Base-by-base conservation (phyloP, 306 rosid species). In the Datisca glomerata region DNA sequence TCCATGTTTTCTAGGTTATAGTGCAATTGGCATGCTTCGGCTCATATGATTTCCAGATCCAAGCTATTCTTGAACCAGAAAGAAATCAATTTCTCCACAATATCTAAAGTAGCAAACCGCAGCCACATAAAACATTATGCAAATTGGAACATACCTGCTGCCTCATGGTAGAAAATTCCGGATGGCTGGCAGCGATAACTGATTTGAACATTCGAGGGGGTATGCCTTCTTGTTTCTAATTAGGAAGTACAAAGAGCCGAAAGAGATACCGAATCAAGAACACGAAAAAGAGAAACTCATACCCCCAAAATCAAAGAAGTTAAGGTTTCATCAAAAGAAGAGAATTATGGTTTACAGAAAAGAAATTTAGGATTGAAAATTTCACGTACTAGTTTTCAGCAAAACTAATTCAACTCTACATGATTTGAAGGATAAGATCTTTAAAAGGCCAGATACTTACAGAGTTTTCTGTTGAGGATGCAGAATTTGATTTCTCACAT, bases 131-230 rank as follows among this genome's bases (percentile, higher is more conserved):
- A n/a, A n/a, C n/a, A n/a, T n/a, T n/a, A n/a, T n/a, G n/a, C n/a
- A n/a, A n/a, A n/a, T n/a, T n/a, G n/a, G n/a, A n/a, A n/a, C 41
- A 41, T 67, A 84, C 98, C 98, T 89, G 98, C 62, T 89, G 98
- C 45, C 95, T 70, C 74, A 70, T 68, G 45, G 98, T 63, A 28
- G 98, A 84, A 73, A 89, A 89, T 63, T 89, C 98, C 24, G 98
- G 94, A 71, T 89, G 98, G 58, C 86, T 77, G 31, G 95, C 84
- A 50, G 98, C 93, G 59, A 89, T 85, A 54, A 89, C 71, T 15
- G 93, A 53, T 69, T 89, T 89, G 70, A 91, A 84, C 98, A 91
- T 91, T 1, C 74, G 79, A 24, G 94, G 94, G 21, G 74, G 83
- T 69, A 85, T 78, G 35, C 96, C 93, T 72, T 74, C 74, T 61